Evolutionary conservation across 2,329 filamentous ascomycete species (phyloP), one percentile per base, ranked within the genome.

Genomic region (Penicillium sp.): DNA sequence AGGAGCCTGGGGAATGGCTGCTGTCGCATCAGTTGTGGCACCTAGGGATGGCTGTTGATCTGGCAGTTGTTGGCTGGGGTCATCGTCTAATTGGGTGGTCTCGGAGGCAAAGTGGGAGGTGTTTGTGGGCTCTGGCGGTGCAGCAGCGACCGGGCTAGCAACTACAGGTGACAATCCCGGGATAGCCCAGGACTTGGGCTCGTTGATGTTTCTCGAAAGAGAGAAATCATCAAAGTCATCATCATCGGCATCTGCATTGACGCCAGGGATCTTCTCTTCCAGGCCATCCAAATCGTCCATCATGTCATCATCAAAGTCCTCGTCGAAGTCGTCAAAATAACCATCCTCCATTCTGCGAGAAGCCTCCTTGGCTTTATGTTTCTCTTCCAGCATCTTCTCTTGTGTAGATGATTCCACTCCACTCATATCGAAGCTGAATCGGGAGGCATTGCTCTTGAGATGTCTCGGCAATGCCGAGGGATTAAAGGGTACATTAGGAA

Each of bases 381-480:
- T 84, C 57, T 87, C 85, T 70, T 88, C 85, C 34, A 88, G 71
- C 7, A 86, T 71, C 60, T 81, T 81, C 64, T 88, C 85, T 65
- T 88, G 83, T 0, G 78, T 77, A 5, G 81, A 78, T 5, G 83
- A 85, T 52, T 83, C 84, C 10, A 78, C 77, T 16, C 80, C 81
- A 6, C 78, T 80, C 64, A 87, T 81, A 59, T 88, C 85, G 61
- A 88, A 88, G 62, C 85, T 87, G 66, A 88, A 88, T 10, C 85
- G 76, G 2, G 83, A 86, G 1, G 84, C 82, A 67, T 81, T 83
- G 64, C 84, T 86, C 55, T 74, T 79, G 53, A 80, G 69, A 61
- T 79, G 78, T 56, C 73, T 77, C 2, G 78, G 78, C 35, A 79
- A 58, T 6, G 72, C 72, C 5, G 71, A 61, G 31, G 67, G 62